Evolutionary conservation across 345 rosid genomes (phyloP), one percentile per base, ranked within the genome.

Genomic region (Rhizophora apiculata): DNA sequence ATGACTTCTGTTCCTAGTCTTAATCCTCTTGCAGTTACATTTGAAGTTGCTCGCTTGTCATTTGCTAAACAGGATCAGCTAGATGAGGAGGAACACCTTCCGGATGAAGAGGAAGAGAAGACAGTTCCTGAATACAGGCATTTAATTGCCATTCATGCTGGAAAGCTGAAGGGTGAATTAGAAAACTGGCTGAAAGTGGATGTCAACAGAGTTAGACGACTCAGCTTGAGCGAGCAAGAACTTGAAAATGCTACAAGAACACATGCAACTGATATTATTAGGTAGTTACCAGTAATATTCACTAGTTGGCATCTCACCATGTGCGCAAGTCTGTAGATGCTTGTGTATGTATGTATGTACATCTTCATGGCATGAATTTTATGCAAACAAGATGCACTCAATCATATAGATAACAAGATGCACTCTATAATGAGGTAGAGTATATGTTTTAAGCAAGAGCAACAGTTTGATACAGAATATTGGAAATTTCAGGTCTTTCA

Each of bases 111-210:
- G 18, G 79, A 76, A 29, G 72, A 76, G 61, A 72, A 65, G 72
- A 19, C 68, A 31, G 60, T 48, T 54, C 20, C 72, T n/a, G 75
- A 61, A 51, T 76, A 76, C 48, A 62, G 65, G 61, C 70, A 72
- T 26, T 22, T 76, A 54, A 76, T 76, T 10, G 75, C 79, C 37
- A 71, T 76, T 67, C 72, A 76, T 26, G 79, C 75, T 29, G 72
- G 79, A 10, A 76, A 71, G 48, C 72, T 62, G 13, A 76, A 67
- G 57, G 75, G 79, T 32, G 62, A 51, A n/a, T 61, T 62, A 26
- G 61, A 54, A 26, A 62, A 76, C 63, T 68, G 59, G 67, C 68
- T 76, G 20, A 66, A 29, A 43, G 53, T 70, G 30, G 75, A 76
- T 43, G 51, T 34, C 7, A 54, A 20, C 34, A 70, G 55, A 66